Evolutionary conservation across 2,329 filamentous ascomycete genomes (phyloP).

Genomic region (Pseudogymnoascus sp.): DNA sequence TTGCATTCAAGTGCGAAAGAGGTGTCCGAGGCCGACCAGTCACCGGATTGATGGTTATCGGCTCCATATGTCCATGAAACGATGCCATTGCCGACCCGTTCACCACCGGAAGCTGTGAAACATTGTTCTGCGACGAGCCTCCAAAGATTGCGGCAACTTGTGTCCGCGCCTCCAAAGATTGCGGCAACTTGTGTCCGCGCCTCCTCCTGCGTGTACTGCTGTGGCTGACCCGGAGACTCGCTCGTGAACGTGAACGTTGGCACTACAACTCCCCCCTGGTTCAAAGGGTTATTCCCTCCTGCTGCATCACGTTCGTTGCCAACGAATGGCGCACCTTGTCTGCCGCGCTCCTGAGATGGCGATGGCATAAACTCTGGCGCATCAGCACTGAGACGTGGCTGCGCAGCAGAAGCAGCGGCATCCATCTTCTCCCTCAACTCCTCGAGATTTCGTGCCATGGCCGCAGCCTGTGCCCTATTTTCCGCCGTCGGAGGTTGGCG

Average conservation of each 20-base stretch:
- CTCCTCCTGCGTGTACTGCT: background rate
- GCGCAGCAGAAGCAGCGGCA: background rate
- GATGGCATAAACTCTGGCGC: background rate
- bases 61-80: conserved; percentile 1
- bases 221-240: background rate
- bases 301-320: background rate
- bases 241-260: background rate
- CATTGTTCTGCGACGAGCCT: background rate
- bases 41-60: conserved; percentile 1
- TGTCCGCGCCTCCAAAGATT: background rate
- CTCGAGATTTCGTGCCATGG: background rate
- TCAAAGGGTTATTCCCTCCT: background rate
- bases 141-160: background rate
- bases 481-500: background rate
- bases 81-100: background rate
- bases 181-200: background rate
- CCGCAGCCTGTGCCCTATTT: background rate
- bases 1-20: background rate
- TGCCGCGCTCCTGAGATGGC: background rate
- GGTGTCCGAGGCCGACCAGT: background rate
- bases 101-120: background rate
- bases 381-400: background rate
- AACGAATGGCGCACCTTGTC: background rate
- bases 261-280: background rate
- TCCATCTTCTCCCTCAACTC: background rate